Conservation (phyloP, 192 early-diverging fungal genomes). For the Piromyces finnis region DNA sequence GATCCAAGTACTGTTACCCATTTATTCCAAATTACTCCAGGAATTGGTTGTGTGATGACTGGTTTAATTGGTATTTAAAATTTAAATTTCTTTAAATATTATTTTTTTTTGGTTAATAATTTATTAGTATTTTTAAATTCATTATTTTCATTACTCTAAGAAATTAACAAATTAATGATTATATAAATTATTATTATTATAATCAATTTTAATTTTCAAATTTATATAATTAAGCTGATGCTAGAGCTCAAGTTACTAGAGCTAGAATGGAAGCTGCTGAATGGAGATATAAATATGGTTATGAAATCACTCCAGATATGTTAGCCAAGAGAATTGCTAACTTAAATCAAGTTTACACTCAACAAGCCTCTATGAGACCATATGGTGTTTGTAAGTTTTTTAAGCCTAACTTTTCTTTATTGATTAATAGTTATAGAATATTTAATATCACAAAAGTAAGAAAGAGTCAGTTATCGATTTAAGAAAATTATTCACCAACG, state of each 20-base stretch:
- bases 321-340: conserved; percentile 95
- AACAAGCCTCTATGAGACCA: conserved; percentile 96
- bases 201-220: no score
- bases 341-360: conserved; percentile 98
- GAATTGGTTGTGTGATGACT: conserved; percentile 96
- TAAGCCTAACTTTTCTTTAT: no score
- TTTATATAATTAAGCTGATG: conserved; percentile 47
- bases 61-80: conserved; percentile 57
- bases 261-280: conserved; percentile 92
- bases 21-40: conserved; percentile 77
- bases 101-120: no score
- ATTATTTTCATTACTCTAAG: no score
- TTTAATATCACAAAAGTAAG: no score
- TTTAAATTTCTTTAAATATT: neutral
- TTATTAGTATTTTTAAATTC: no score
- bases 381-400: conserved; percentile 74
- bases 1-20: conserved; percentile 86
- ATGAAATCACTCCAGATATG: conserved; percentile 91
- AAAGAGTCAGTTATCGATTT: no score
- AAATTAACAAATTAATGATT: no score
- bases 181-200: no score
- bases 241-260: conserved; percentile 76
- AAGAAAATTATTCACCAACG: no score
- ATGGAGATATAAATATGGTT: conserved; percentile 97
- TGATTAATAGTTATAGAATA: no score